Evolutionary conservation across 768 basidiomycete species (phyloP).

Genomic region (Suillus decipiens): DNA sequence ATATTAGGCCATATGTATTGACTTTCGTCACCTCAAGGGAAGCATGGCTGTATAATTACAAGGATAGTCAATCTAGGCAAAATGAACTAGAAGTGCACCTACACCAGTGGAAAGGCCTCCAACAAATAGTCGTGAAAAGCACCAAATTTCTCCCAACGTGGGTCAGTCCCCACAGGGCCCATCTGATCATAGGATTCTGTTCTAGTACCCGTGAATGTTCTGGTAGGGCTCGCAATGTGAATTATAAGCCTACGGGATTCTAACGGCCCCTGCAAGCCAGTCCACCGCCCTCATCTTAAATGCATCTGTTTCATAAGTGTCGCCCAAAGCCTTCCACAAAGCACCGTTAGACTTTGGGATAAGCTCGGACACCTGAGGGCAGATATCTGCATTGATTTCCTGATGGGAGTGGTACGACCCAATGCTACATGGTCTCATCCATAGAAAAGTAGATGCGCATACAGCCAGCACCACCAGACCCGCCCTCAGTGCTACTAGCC

Average conservation of each 20-base stretch:
- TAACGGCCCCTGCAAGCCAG: slow-evolving; percentile 42
- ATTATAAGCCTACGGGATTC: slow-evolving; percentile 39
- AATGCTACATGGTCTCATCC: slow-evolving; percentile 6
- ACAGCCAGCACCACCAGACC: slow-evolving; percentile 20
- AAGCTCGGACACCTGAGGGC: slow-evolving; percentile 37
- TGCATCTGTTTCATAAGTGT: slow-evolving; percentile 32
- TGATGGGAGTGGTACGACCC: neutral
- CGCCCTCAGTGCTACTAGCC: slow-evolving; percentile 4
- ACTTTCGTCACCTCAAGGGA: slow-evolving; percentile 55
- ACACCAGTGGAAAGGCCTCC: slow-evolving; percentile 64
- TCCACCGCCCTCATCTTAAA: slow-evolving; percentile 38
- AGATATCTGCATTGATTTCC: slow-evolving; percentile 21
- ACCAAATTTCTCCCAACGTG: slow-evolving; percentile 55
- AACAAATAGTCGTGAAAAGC: slow-evolving; percentile 57
- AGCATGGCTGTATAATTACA: slow-evolving; percentile 40
- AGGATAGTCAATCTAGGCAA: neutral
- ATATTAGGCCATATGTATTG: slow-evolving; percentile 63
- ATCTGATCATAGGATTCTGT: slow-evolving; percentile 55
- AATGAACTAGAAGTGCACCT: slow-evolving; percentile 18
- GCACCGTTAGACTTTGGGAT: slow-evolving; percentile 35
- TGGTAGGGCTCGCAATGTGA: neutral
- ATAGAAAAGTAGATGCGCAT: slow-evolving; percentile 20
- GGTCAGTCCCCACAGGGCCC: slow-evolving; percentile 48
- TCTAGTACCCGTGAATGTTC: slow-evolving; percentile 30
- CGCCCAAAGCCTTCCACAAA: slow-evolving; percentile 35